Percentiles rank a stretch among this genome's conserved stretches.
These are phyloP conservation scores for Russula ochroleuca DNA, from an alignment of 768 basidiomycete genomes.

Conservation along the genomic window DNA sequence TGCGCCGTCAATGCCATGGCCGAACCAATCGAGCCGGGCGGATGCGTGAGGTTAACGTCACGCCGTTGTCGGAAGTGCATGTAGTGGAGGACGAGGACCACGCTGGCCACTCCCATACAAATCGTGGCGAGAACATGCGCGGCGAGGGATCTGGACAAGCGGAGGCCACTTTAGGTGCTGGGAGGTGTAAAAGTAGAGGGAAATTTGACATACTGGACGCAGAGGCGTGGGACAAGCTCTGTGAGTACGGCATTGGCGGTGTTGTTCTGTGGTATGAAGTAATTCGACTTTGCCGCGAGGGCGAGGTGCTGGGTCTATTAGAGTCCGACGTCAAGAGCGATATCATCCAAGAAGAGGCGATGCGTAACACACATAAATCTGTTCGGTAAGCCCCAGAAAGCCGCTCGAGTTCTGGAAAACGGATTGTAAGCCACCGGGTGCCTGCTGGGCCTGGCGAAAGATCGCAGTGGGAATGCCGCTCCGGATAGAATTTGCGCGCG, in stretches of 20 bases:
- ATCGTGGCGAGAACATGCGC: constrained; percentile 47
- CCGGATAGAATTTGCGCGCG: constrained; percentile 46
- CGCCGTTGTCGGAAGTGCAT: constrained; percentile 33
- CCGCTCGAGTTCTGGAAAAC: constrained; percentile 48
- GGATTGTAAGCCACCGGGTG: constrained; percentile 39
- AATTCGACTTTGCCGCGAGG: constrained; percentile 51
- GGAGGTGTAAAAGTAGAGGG: background rate
- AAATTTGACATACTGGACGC: constrained; percentile 50
- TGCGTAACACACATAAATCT: constrained; percentile 47
- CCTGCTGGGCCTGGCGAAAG: constrained; percentile 47
- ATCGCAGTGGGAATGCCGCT: constrained; percentile 58
- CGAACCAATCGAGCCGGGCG: constrained; percentile 19
- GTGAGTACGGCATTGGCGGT: constrained; percentile 41
- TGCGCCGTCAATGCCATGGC: constrained; percentile 21
- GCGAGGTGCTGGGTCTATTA: constrained; percentile 55
- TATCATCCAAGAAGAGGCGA: background rate
- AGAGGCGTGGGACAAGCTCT: constrained; percentile 46
- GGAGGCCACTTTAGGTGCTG: background rate
- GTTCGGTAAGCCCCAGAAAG: constrained; percentile 49
- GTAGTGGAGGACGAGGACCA: constrained; percentile 47
- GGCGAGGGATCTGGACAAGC: constrained; percentile 45
- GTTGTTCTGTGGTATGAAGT: constrained; percentile 45
- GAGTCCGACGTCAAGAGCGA: background rate
- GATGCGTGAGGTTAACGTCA: constrained; percentile 18
- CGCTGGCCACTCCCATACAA: constrained; percentile 46